phyloP scores from a whole-genome alignment of 768 basidiomycete species.

The Suillus spraguei region DNA sequence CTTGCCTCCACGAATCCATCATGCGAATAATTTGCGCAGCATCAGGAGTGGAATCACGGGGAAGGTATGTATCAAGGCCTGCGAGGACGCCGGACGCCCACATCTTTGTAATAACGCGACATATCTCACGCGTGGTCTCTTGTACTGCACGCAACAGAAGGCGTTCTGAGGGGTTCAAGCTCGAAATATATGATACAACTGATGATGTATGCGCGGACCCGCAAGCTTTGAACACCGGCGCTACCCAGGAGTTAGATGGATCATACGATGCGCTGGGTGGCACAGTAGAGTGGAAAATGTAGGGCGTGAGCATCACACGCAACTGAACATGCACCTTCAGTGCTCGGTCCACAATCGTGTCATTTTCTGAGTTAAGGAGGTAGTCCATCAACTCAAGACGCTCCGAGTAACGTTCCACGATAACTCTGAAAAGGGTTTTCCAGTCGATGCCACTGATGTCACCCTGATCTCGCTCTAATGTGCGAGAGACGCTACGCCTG shows the following conservation, averaged over 20 bases:
- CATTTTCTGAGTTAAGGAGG: constrained; percentile 31
- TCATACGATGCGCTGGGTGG: not conserved
- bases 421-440: constrained; percentile 38
- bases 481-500: constrained; percentile 13
- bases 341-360: constrained; percentile 7
- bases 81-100: constrained; percentile 22
- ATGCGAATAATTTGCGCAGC: constrained; percentile 14
- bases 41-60: not conserved
- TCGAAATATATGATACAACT: not conserved
- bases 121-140: constrained; percentile 22
- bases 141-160: constrained; percentile 18
- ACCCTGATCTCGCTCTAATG: constrained; percentile 7
- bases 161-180: constrained; percentile 18
- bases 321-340: constrained; percentile 21
- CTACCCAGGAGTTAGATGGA: constrained; percentile 11
- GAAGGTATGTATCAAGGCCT: constrained; percentile 10
- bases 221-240: constrained; percentile 17
- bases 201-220: constrained; percentile 17
- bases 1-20: constrained; percentile 36
- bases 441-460: constrained; percentile 43
- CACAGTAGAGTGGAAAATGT: constrained; percentile 9
- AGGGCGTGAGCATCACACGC: constrained; percentile 21
- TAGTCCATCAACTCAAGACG: constrained; percentile 43
- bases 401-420: constrained; percentile 43
- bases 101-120: constrained; percentile 22